Evolutionary conservation across 805 yeast species (phyloP).

Genomic region (Candida chauliodis): DNA sequence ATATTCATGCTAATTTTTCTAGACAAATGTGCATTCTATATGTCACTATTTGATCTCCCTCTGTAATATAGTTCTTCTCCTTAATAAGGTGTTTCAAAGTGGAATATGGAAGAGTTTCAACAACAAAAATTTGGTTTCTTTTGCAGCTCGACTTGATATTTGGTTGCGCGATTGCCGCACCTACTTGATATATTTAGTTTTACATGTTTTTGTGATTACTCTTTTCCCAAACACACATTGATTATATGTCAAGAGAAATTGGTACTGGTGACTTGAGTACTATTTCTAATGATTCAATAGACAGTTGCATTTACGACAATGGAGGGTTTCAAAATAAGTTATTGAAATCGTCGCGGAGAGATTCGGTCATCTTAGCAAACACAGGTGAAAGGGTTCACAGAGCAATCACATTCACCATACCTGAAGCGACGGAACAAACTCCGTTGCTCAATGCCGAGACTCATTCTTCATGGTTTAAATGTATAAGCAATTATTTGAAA

Average conservation of each 20-base stretch:
- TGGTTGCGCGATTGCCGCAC: no score
- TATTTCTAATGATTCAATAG: conserved; percentile 3
- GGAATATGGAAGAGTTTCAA: no score
- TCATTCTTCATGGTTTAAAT: background rate
- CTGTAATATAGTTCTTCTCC: no score
- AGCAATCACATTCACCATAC: conserved; percentile 17
- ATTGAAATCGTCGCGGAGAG: conserved; percentile 15
- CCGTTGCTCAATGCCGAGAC: background rate
- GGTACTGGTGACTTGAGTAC: conserved; percentile 1
- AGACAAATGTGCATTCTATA: no score
- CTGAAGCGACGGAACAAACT: background rate
- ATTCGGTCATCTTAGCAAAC: conserved; percentile 36
- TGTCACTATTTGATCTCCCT: no score
- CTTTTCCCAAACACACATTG: background rate
- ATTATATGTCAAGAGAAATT: conserved; percentile 5
- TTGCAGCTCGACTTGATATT: no score
- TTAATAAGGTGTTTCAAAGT: no score
- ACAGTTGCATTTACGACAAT: conserved; percentile 2
- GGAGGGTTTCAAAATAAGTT: background rate
- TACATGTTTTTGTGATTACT: background rate
- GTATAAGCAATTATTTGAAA: background rate
- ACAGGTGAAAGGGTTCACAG: conserved; percentile 39
- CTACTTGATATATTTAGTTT: no score
- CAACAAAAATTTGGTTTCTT: no score
- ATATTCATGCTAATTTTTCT: no score